phyloP scores from a whole-genome alignment of 768 basidiomycete species.

The Vishniacozyma victoriae region DNA sequence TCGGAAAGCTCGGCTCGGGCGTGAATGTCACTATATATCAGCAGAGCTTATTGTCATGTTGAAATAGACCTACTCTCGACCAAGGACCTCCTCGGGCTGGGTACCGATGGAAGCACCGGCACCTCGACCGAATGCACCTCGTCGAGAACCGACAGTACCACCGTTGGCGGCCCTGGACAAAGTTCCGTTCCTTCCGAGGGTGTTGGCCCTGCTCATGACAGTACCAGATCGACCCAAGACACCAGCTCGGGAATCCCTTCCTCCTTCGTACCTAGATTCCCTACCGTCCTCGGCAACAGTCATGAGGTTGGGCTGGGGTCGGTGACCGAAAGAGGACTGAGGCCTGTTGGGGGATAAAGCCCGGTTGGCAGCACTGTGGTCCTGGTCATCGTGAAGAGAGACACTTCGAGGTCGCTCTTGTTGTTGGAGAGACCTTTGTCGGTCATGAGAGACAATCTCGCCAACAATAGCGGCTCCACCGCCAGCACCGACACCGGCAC shows the following conservation, averaged over 20 bases:
- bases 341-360: slow-evolving; percentile 11
- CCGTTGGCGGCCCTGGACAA: slow-evolving; percentile 35
- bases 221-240: slow-evolving; percentile 31
- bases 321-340: slow-evolving; percentile 23
- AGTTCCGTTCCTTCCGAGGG: slow-evolving; percentile 32
- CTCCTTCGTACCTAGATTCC: slow-evolving; percentile 15
- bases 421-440: slow-evolving; percentile 37
- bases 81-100: slow-evolving; percentile 43
- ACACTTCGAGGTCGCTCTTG: slow-evolving; percentile 13
- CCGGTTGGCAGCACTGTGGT: neutral
- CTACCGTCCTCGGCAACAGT: slow-evolving; percentile 23
- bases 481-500: slow-evolving; percentile 15
- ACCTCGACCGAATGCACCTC: slow-evolving; percentile 41
- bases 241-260: slow-evolving; percentile 25
- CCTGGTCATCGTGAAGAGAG: slow-evolving; percentile 23
- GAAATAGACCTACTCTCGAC: slow-evolving; percentile 30
- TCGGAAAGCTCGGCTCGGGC: slow-evolving; percentile 39
- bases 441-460: slow-evolving; percentile 25
- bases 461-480: slow-evolving; percentile 21
- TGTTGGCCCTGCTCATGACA: slow-evolving; percentile 30
- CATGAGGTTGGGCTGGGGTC: slow-evolving; percentile 29
- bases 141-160: slow-evolving; percentile 33
- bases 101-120: slow-evolving; percentile 41
- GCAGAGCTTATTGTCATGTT: neutral
- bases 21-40: slow-evolving; percentile 33